A percentile compares a stretch with the other conserved stretches of the same genome.
Evolutionary conservation across 371 early-diverging fungal species (phyloP).

Genomic region (Capillidium heterosporum): DNA sequence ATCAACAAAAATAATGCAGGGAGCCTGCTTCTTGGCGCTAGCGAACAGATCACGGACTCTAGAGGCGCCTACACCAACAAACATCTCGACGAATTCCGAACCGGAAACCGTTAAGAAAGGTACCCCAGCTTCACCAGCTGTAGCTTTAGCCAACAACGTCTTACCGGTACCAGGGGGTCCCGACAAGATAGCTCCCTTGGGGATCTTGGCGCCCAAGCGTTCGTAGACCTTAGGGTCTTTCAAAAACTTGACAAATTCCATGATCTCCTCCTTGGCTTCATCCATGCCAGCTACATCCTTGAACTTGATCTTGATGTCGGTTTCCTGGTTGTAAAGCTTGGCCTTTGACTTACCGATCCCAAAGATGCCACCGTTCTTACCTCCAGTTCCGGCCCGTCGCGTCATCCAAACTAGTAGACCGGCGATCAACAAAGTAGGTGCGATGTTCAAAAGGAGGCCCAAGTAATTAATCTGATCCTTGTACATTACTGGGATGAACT

Average conservation of each 20-base stretch:
- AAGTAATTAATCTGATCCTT: conserved; percentile 51
- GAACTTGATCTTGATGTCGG: conserved; percentile 85
- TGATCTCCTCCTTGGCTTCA: conserved; percentile 98
- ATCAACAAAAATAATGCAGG: conserved; percentile 98
- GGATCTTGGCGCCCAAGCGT: conserved; percentile 97
- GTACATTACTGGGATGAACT: conserved; percentile 82
- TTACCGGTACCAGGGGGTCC: conserved; percentile 99
- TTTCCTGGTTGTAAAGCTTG: conserved; percentile 91
- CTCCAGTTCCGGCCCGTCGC: conserved; percentile 50
- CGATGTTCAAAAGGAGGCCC: conserved; percentile 63
- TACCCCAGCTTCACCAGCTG: conserved; percentile 96
- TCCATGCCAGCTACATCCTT: conserved; percentile 99
- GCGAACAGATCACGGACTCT: conserved; percentile 95
- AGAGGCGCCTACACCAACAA: conserved; percentile 98
- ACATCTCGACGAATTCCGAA: conserved; percentile 99
- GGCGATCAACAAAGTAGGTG: conserved; percentile 79
- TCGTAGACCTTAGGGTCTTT: conserved; percentile 96
- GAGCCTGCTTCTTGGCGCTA: conserved; percentile 91
- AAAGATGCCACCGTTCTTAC: conserved; percentile 68
- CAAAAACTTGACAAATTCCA: conserved; percentile 99
- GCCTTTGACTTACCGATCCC: conserved; percentile 93
- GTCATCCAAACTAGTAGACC: conserved; percentile 77
- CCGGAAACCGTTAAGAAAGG: conserved; percentile 95
- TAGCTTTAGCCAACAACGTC: conserved; percentile 95
- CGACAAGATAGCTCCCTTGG: conserved; percentile 97